Percentiles rank a stretch among this genome's conserved stretches.
These are phyloP conservation scores for Backusella liffmaniae DNA, from an alignment of 192 early-diverging fungal species.

Conservation along the genomic window DNA sequence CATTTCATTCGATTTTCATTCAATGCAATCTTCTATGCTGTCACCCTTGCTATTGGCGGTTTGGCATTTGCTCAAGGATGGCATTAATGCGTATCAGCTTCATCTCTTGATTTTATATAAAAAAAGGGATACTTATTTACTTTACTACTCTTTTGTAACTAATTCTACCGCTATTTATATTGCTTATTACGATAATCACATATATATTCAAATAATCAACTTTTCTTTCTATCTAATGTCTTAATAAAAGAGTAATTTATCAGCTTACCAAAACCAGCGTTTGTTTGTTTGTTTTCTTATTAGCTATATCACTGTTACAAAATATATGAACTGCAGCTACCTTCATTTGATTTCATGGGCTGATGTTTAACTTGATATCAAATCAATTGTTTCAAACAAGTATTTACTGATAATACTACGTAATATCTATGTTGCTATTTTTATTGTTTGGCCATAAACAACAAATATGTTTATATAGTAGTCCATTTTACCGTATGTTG, in stretches of 20 bases:
- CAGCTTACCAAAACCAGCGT: not conserved
- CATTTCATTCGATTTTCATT: constrained; percentile 13
- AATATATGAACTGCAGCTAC: no score
- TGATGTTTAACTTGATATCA: no score
- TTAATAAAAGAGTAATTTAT: not conserved
- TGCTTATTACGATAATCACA: not conserved
- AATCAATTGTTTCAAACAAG: no score
- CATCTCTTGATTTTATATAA: no score
- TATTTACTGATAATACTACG: no score
- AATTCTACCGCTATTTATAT: not conserved
- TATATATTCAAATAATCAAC: not conserved
- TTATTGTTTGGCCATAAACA: no score
- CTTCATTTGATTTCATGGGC: no score
- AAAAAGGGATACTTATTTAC: no score
- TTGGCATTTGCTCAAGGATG: constrained; percentile 13
- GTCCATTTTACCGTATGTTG: no score
- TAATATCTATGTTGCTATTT: no score
- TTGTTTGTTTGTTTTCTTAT: not conserved
- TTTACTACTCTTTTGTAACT: not conserved
- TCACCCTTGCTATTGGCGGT: constrained; percentile 26
- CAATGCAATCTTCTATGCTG: constrained; percentile 12
- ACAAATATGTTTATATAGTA: no score
- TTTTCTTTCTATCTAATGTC: not conserved
- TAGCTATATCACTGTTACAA: not conserved
- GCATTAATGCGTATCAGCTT: not conserved